Percentiles rank a stretch among this genome's conserved stretches.
These are phyloP conservation scores for Mucor lusitanicus DNA, from an alignment of 371 early-diverging fungal genomes.

Conservation along the genomic window DNA sequence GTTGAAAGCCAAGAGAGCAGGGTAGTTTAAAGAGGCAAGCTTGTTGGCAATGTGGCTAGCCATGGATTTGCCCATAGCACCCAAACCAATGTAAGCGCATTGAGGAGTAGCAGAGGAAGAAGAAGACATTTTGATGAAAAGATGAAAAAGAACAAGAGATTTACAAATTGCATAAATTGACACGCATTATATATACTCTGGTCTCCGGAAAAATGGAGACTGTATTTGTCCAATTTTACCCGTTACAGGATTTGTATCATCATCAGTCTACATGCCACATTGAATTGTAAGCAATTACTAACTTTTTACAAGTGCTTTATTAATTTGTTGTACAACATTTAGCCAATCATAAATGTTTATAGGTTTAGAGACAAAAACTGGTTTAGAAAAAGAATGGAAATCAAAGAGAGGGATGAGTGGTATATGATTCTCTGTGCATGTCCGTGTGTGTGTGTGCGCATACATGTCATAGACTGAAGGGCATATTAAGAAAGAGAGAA, in stretches of 20 bases:
- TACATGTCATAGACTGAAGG: neutral
- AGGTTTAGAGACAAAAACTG: neutral
- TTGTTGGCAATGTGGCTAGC: slow-evolving; percentile 40
- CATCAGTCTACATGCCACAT: neutral
- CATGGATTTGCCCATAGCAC: slow-evolving; percentile 56
- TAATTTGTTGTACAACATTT: slow-evolving; percentile 3
- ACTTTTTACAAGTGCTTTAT: neutral
- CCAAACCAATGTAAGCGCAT: slow-evolving; percentile 59
- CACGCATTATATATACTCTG: neutral
- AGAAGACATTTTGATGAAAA: slow-evolving; percentile 12
- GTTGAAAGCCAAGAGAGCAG: slow-evolving; percentile 51
- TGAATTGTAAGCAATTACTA: neutral
- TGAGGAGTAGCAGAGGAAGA: slow-evolving; percentile 9
- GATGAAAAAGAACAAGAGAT: neutral
- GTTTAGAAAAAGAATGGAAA: neutral
- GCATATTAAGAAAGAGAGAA: neutral
- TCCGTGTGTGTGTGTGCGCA: neutral
- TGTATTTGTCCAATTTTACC: neutral
- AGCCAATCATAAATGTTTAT: neutral
- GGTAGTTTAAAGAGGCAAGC: slow-evolving; percentile 14
- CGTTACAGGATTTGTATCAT: neutral
- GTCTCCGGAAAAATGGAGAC: neutral
- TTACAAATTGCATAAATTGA: neutral
- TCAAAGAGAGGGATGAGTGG: slow-evolving; percentile 2
- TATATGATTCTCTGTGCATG: slow-evolving; percentile 3